Percentiles rank a stretch among this genome's conserved stretches.
Evolutionary conservation across 2,329 filamentous ascomycete genomes (phyloP).

Genomic region (Arthroderma sp.): DNA sequence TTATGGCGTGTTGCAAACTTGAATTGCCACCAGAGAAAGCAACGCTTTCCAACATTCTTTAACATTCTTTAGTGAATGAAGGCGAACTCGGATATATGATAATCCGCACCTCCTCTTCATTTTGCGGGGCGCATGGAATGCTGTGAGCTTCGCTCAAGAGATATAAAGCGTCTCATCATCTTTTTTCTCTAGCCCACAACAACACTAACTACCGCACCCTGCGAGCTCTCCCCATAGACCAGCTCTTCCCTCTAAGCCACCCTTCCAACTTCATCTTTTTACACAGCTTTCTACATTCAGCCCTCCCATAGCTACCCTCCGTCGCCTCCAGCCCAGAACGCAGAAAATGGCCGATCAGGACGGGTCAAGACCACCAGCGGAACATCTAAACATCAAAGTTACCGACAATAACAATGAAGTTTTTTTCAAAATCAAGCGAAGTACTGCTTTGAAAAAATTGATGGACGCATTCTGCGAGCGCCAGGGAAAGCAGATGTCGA

Average conservation of each 20-base stretch:
- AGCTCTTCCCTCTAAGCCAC: background rate
- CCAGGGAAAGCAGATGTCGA: constrained; percentile 72
- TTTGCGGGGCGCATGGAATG: no score
- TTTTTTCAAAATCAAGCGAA: constrained; percentile 99
- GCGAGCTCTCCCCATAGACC: background rate
- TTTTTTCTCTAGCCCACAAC: background rate
- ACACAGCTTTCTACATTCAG: constrained; percentile 2
- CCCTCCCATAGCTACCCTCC: background rate
- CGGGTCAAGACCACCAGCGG: constrained; percentile 34
- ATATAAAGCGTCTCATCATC: no score
- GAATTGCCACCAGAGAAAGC: no score
- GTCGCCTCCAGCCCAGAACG: background rate
- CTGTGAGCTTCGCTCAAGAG: no score
- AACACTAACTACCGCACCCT: background rate
- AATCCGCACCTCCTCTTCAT: no score
- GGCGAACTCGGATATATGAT: no score
- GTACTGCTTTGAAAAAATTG: constrained; percentile 88
- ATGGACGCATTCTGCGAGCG: constrained; percentile 98
- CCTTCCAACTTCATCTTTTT: background rate
- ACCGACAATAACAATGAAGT: constrained; percentile 99
- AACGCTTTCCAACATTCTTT: no score
- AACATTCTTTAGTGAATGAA: no score
- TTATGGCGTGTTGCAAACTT: no score
- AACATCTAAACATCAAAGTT: constrained; percentile 98
- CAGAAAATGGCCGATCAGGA: constrained; percentile 1